Evolutionary conservation across 176 grass and related monocot genomes (phyloP).

Genomic region (Raddia guianensis): DNA sequence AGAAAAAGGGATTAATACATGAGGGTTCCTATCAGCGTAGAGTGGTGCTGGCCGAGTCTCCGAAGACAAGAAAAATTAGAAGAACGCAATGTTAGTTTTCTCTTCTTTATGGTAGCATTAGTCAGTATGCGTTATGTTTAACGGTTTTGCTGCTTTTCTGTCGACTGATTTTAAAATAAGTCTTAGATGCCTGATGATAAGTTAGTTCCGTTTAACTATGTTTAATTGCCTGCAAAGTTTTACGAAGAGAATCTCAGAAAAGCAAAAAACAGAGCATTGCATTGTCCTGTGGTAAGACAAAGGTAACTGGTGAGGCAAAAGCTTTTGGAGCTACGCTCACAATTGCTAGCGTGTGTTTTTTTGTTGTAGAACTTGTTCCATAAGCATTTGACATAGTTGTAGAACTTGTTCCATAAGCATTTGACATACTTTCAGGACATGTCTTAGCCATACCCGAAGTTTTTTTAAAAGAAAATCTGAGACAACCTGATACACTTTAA

Average conservation of each 20-base stretch:
- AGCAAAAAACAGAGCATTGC: background rate
- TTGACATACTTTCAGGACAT: slow-evolving; percentile 35
- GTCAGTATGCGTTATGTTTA: background rate
- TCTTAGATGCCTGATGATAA: too few relatives aligned
- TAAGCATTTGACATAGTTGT: slow-evolving; percentile 40
- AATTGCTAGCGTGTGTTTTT: slow-evolving; percentile 38
- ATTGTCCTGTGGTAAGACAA: background rate
- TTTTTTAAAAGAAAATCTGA: background rate
- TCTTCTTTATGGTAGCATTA: background rate
- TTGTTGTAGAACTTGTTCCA: slow-evolving; percentile 32
- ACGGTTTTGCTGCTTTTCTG: too few relatives aligned
- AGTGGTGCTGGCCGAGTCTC: background rate
- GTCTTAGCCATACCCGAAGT: background rate
- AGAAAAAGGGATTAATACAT: background rate
- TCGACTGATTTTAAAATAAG: too few relatives aligned
- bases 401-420: slow-evolving; percentile 41
- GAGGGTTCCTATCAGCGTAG: background rate
- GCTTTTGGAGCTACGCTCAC: slow-evolving; percentile 30
- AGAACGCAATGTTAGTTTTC: background rate
- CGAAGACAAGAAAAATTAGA: background rate
- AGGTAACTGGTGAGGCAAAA: slow-evolving; percentile 23
- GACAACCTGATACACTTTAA: background rate
- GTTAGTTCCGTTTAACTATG: too few relatives aligned
- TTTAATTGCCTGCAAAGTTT: background rate
- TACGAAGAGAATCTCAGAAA: too few relatives aligned